These are phyloP conservation scores for Leptodontidium sp. DNA, from an alignment of 2,329 filamentous ascomycete genomes.

Conservation along the genomic window DNA sequence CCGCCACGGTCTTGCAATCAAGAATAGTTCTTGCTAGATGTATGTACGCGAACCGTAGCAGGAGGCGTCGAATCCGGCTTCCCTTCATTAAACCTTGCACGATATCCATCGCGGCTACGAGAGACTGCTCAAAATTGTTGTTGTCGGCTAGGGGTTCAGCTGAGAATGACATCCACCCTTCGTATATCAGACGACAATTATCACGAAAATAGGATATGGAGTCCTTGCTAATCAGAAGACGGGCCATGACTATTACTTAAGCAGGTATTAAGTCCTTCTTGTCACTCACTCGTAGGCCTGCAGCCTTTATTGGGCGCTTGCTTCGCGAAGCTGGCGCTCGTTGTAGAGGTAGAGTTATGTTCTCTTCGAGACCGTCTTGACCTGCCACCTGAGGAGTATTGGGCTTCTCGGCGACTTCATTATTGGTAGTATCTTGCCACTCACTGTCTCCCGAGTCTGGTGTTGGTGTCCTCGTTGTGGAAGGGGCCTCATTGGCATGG, in stretches of 20 bases:
- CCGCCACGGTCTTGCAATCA: neutral
- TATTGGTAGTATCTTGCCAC: neutral
- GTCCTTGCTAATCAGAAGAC: neutral
- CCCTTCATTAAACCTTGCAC: neutral
- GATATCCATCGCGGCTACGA: neutral
- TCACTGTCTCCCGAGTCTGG: neutral
- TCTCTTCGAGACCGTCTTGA: constrained; percentile 1
- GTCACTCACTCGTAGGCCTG: neutral
- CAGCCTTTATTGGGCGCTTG: constrained; percentile 1
- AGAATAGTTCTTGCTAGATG: neutral
- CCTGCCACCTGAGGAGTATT: neutral
- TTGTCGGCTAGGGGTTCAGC: neutral
- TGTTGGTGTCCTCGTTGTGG: neutral
- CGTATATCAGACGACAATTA: neutral
- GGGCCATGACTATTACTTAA: neutral
- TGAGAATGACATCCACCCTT: neutral
- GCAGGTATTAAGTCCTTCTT: neutral
- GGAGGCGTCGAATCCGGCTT: neutral
- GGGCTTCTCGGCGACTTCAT: neutral
- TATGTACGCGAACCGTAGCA: neutral
- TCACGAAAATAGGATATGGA: constrained; percentile 1
- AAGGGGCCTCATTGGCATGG: neutral
- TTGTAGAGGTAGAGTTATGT: neutral
- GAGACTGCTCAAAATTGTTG: neutral
- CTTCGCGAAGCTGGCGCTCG: neutral